phyloP scores from a whole-genome alignment of 2,329 filamentous ascomycete genomes.

The Sporothrix humicola region DNA sequence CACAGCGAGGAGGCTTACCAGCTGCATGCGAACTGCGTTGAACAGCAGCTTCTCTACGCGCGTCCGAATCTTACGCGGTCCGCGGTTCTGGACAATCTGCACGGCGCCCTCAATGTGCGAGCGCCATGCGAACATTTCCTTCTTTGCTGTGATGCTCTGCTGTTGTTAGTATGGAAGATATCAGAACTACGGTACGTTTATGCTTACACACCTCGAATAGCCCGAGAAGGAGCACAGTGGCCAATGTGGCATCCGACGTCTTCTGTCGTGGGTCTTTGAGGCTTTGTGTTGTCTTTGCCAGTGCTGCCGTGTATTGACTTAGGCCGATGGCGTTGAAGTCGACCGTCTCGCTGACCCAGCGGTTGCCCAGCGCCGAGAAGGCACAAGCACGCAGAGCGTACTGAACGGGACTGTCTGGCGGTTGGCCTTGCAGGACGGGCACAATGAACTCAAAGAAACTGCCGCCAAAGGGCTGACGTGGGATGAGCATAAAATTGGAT shows the following conservation, averaged over 20 bases:
- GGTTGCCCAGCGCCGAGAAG: conserved; percentile 6
- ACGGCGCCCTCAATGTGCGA: conserved; percentile 67
- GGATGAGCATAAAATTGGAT: conserved; percentile 64
- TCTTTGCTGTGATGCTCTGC: conserved; percentile 59
- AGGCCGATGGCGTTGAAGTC: background rate
- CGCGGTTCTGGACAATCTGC: conserved; percentile 64
- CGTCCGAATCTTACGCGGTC: conserved; percentile 60
- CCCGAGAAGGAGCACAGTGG: background rate
- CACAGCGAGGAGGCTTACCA: conserved; percentile 49
- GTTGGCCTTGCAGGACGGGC: background rate
- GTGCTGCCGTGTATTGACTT: background rate
- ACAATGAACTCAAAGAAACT: conserved; percentile 64
- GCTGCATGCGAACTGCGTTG: conserved; percentile 63
- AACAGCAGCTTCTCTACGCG: conserved; percentile 62
- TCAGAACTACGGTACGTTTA: background rate
- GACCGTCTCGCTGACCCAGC: conserved; percentile 15
- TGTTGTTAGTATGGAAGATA: background rate
- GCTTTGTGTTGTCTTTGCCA: background rate
- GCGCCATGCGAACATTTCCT: conserved; percentile 64
- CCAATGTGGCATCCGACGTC: conserved; percentile 6
- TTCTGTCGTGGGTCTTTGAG: background rate
- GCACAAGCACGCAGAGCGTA: background rate
- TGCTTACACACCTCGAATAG: conserved; percentile 2
- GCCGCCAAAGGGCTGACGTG: conserved; percentile 54
- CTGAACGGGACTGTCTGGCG: background rate